Evolutionary conservation across 148 eudicot genomes (phyloP).

Genomic region (Hydrangea macrophylla): DNA sequence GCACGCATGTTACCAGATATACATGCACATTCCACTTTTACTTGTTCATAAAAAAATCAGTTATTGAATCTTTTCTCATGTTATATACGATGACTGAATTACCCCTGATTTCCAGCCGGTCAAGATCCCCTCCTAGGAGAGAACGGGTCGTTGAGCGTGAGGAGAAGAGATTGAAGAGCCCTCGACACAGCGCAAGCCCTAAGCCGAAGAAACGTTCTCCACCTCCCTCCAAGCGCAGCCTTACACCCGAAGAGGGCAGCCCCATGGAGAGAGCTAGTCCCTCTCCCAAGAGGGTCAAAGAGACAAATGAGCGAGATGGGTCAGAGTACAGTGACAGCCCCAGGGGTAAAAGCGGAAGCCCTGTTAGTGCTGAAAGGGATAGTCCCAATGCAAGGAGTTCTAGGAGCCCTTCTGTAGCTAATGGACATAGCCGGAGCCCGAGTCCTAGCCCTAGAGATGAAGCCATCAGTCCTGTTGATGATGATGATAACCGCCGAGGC

Average conservation of each 20-base stretch:
- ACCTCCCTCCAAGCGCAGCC: constrained; percentile 49
- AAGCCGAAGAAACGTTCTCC: constrained; percentile 36
- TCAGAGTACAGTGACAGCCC: constrained; percentile 65
- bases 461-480: constrained; percentile 34
- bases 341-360: constrained; percentile 50
- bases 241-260: constrained; percentile 45
- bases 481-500: constrained; percentile 41
- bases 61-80: background rate
- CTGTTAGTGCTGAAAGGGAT: constrained; percentile 37
- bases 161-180: constrained; percentile 57
- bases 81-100: background rate
- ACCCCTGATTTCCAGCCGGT: constrained; percentile 44
- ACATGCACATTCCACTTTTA: too few species aligned
- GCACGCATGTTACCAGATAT: too few species aligned
- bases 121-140: constrained; percentile 65
- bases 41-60: too few species aligned
- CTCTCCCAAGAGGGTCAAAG: constrained; percentile 30
- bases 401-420: constrained; percentile 49
- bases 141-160: constrained; percentile 43
- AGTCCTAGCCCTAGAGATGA: constrained; percentile 43
- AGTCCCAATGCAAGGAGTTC: constrained; percentile 33
- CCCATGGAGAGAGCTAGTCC: constrained; percentile 30
- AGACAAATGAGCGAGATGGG: constrained; percentile 32
- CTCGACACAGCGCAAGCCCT: constrained; percentile 63
- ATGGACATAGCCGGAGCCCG: constrained; percentile 50